These are phyloP conservation scores for Cercospora janseana DNA, from an alignment of 2,329 filamentous ascomycete species.

Conservation along the genomic window DNA sequence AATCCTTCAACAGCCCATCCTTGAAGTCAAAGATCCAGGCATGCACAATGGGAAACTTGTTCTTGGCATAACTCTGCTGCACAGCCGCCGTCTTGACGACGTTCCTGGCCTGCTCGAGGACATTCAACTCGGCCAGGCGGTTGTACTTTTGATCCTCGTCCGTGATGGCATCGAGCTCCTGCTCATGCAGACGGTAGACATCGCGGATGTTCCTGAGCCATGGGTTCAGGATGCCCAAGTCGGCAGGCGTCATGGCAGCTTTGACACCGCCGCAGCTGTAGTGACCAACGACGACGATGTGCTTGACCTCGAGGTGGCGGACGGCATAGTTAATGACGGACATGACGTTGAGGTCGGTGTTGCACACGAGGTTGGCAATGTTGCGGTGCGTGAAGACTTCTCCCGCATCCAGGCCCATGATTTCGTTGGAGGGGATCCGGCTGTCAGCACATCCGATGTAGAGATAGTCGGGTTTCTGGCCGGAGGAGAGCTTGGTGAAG, in stretches of 20 bases:
- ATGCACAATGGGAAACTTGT: conserved; percentile 19
- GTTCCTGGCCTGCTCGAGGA: conserved; percentile 19
- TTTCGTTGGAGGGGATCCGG: conserved; percentile 75
- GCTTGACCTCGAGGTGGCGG: conserved; percentile 62
- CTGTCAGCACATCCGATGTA: conserved; percentile 87
- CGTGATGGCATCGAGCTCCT: conserved; percentile 15
- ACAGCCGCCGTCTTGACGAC: conserved; percentile 21
- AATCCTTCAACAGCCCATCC: conserved; percentile 18
- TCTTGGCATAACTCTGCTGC: conserved; percentile 20
- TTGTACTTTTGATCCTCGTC: conserved; percentile 19
- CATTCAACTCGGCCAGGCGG: conserved; percentile 17
- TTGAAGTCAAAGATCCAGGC: conserved; percentile 21
- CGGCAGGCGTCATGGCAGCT: conserved; percentile 54
- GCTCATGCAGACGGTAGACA: conserved; percentile 16
- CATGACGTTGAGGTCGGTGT: conserved; percentile 71
- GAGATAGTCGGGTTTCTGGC: conserved; percentile 65
- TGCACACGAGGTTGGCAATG: conserved; percentile 76
- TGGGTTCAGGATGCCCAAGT: conserved; percentile 57
- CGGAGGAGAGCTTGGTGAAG: conserved; percentile 64
- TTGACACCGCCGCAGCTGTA: conserved; percentile 58
- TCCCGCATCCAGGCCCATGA: conserved; percentile 72
- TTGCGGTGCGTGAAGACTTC: conserved; percentile 87
- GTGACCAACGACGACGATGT: conserved; percentile 60
- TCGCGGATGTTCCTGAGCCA: conserved; percentile 58
- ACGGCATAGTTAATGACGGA: conserved; percentile 79